phyloP scores from a whole-genome alignment of 1,139 yeast species.

The Yamadazyma pseudoaaseri region DNA sequence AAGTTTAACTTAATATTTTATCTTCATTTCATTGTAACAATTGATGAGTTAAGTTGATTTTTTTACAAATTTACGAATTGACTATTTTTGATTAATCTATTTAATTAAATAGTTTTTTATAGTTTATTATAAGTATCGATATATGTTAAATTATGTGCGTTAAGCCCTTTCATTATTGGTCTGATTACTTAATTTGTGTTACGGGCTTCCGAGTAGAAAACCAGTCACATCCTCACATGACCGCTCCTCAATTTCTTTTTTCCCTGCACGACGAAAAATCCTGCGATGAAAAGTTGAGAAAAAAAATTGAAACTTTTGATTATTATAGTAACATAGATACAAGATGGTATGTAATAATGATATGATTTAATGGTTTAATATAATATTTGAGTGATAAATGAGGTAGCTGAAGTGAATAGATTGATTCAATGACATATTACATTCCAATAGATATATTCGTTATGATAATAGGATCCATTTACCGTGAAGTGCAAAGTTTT shows the following conservation, averaged over 20 bases:
- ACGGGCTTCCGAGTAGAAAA: not conserved
- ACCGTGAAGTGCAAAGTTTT: not conserved
- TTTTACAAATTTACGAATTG: slow-evolving; percentile 1
- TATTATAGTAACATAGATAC: slow-evolving; percentile 2
- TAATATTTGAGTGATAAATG: no score
- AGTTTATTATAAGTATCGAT: slow-evolving; percentile 4
- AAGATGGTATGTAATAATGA: slow-evolving; percentile 11
- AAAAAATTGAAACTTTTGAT: slow-evolving; percentile 1
- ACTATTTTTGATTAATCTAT: no score
- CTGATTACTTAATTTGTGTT: no score
- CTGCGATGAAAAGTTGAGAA: slow-evolving; percentile 4
- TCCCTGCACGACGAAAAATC: slow-evolving; percentile 1
- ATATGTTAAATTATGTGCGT: no score
- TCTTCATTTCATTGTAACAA: slow-evolving; percentile 8
- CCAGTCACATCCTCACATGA: slow-evolving; percentile 6
- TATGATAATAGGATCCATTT: no score
- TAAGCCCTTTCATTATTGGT: no score
- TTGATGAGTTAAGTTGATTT: slow-evolving; percentile 3
- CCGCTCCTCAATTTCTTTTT: not conserved
- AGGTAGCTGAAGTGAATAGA: no score
- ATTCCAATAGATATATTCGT: no score
- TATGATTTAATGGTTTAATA: not conserved
- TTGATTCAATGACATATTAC: no score
- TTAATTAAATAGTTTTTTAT: slow-evolving; percentile 3
- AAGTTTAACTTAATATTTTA: slow-evolving; percentile 1